Evolutionary conservation across 495 filamentous ascomycete genomes (phyloP), one percentile per base, ranked within the genome.

Genomic region (Thozetella sp.): DNA sequence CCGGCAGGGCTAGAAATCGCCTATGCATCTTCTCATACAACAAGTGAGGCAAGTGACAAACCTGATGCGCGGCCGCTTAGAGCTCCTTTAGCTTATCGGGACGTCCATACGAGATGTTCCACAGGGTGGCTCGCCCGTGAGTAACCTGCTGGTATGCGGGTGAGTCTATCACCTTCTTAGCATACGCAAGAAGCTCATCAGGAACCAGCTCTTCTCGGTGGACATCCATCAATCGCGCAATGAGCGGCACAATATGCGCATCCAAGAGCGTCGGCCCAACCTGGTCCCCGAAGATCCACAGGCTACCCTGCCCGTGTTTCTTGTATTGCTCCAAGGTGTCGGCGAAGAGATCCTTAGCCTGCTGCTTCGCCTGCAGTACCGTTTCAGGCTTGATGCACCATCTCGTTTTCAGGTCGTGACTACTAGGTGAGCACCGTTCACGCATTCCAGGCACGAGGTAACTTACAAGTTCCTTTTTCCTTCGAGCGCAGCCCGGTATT

Each of bases 401-500:
- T 55, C 55, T 59, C 46, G 60, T 58, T 43, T 37, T 56, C 24
- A 11, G 27, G 22, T 53, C 60, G 55, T 60, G 24, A 22, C 74
- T 67, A n/a, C 10, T 48, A 10, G 6, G 30, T 37, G 6, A 37
- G 30, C 30, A 37, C 15, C 6, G 6, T 15, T 15, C 30, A 37
- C 6, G 15, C 6, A 37, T 37, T 37, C 30, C 30, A 6, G 30
- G 15, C 15, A 68, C 66, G 2, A 68, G 60, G 12, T 13, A 13
- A 62, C 55, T 37, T 50, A 55, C 43, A 48, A 56, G 1, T 48
- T 37, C 23, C 48, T 59, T 17, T 58, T 65, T 13, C 54, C 22
- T 40, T 82, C 80, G 1, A 83, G 69, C 1, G 73, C 76, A 37
- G 81, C 82, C 79, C 82, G 74, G 25, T 71, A 68, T 45, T 79